Base-by-base conservation (phyloP, 1,284 basidiomycete genomes). In the Schizophyllum amplum region DNA sequence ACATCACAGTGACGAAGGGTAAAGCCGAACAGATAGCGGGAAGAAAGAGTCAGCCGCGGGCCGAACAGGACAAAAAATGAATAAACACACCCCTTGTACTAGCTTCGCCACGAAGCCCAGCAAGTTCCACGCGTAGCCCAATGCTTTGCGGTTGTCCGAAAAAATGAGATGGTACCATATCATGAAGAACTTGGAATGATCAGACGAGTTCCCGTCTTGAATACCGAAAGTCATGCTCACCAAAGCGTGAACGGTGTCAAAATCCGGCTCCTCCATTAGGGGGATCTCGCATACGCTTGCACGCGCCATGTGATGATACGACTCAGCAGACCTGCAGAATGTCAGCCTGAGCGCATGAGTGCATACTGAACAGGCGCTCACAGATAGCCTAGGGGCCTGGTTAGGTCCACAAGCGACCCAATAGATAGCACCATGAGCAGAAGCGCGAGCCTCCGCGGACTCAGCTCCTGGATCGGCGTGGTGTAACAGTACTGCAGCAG, bases 231-330 rank as follows among this genome's bases (percentile, higher is more conserved):
- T 26, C 49, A 52, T 24, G 72, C 78, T 61, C 67, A 86, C 84
- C 66, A 87, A 68, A 4, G 83, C 76, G 64, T 85, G 82, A 48
- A 86, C 74, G 50, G 81, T 78, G 64, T 85, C 82, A 53, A 86
- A 77, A 64, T 83, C 82, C 13, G 85, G 82, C 59, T 86, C 83
- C 62, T 85, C 83, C 74, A 85, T 81, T 52, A 85, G 72, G 13
- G 84, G 83, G 52, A 83, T 83, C 62, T 87, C 83, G 64, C 85
- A 86, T 33, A 87, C 74, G 27, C 83, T 80, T 4, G 84, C 85
- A 52, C 86, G 72, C 1, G 86, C 81, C 22, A 88, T 76, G 62
- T 80, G 79, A 66, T 88, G 83, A 63, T 84, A 87, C 1, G 79
- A 71, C 66, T 88, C 86, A 9, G 83, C 83, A 20, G 20, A 24